Evolutionary conservation across 1,284 basidiomycete genomes (phyloP), one percentile per base, ranked within the genome.

Genomic region (Phylloboletellus chloephorus): DNA sequence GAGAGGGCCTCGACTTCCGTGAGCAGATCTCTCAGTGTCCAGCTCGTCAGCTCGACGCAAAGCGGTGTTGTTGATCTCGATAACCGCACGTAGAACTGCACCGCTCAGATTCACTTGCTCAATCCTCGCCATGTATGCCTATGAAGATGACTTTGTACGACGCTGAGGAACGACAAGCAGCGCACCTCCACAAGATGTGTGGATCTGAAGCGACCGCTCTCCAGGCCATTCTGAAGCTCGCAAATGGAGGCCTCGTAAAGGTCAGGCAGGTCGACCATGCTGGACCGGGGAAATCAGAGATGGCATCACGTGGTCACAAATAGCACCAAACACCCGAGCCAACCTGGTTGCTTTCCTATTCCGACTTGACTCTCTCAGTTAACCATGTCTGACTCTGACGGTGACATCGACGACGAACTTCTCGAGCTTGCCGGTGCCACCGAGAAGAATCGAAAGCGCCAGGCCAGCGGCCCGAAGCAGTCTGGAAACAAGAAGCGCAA

Each of bases 71-170:
- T 79, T 85, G 0, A 63, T 65, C 47, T 85, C 81, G 25, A 83
- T 64, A 2, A 87, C 68, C 0, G 81, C 81, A 8, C 72, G 71
- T 12, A 88, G 61, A 5, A 60, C 58, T 5, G 82, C 75, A 0
- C 81, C 80, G 39, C 76, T 61, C n/a, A 75, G 47, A 52, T 87
- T 85, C 25, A 85, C 83, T 60, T 87, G 78, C 3, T 79, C 73
- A 23, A 86, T 85, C 5, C 84, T 70, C 4, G 77, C 73, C 38
- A 85, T 68, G 53, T 87, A 87, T 0, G 81, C 81, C 78, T 79
- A 22, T 3, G 23, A 39, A 19, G 11, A 12, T 40, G 35, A 42
- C 5, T 20, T 38, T 19, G 24, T 19, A 22, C 31, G 13, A 13
- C 1, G 13, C 26, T 5, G n/a, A 21, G 3, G 19, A 17, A 25